Conservation (phyloP, 164 flowering plant species). For the Warburgia ugandensis region DNA sequence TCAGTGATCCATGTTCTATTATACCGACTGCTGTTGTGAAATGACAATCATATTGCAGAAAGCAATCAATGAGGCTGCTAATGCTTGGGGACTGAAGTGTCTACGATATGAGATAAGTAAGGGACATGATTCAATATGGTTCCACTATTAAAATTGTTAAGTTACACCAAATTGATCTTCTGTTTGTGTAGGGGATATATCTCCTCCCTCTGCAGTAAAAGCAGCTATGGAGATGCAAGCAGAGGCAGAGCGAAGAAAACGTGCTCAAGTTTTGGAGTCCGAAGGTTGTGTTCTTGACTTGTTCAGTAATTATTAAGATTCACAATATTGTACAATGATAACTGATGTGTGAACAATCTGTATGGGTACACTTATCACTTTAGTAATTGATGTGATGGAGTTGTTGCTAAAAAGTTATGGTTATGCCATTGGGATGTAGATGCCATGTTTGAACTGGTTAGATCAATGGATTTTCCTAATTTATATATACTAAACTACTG, state of each 20-base stretch:
- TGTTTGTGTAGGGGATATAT: slow-evolving; percentile 63
- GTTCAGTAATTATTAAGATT: neutral
- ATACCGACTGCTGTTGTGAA: no score
- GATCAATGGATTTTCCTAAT: no score
- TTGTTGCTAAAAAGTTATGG: no score
- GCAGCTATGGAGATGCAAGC: slow-evolving; percentile 99
- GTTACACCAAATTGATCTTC: neutral
- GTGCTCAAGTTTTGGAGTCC: slow-evolving; percentile 90
- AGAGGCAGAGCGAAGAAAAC: slow-evolving; percentile 90
- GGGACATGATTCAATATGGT: slow-evolving; percentile 6
- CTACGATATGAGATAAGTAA: slow-evolving; percentile 93
- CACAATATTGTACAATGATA: no score
- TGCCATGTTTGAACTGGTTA: no score
- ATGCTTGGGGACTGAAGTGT: slow-evolving; percentile 85
- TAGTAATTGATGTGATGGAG: no score
- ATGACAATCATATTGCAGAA: no score
- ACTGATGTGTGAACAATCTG: no score
- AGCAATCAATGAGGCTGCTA: slow-evolving; percentile 79
- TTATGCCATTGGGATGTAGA: no score
- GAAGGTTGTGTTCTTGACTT: slow-evolving; percentile 41
- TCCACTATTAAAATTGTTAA: neutral
- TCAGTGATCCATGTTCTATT: no score
- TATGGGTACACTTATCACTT: no score
- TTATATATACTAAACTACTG: no score
- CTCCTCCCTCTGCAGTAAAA: slow-evolving; percentile 80